Evolutionary conservation across 2,329 filamentous ascomycete species (phyloP).

Genomic region (Colletotrichum theobromicola): DNA sequence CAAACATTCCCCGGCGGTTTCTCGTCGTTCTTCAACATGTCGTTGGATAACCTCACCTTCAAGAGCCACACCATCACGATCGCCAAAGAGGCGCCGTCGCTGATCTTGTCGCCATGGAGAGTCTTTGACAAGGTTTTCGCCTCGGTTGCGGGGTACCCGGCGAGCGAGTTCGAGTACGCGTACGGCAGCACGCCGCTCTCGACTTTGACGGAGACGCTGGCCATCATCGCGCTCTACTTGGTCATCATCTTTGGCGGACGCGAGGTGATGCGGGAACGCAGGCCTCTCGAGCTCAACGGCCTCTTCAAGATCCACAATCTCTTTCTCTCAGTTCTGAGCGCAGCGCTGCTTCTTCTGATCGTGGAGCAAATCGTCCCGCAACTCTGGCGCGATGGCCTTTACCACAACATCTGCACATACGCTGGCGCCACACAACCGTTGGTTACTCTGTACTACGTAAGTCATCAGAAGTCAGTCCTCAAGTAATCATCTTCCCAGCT

Average conservation of each 20-base stretch:
- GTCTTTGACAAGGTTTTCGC: conserved; percentile 81
- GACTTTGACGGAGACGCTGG: conserved; percentile 73
- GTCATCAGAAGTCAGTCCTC: conserved; percentile 30
- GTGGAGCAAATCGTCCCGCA: conserved; percentile 82
- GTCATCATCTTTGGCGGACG: conserved; percentile 83
- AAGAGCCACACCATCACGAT: conserved; percentile 63
- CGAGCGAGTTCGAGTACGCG: conserved; percentile 78
- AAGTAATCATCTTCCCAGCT: neutral
- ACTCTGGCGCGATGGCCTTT: conserved; percentile 74
- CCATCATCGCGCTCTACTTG: conserved; percentile 80
- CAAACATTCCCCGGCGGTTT: neutral
- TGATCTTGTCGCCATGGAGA: conserved; percentile 68
- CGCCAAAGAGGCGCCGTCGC: conserved; percentile 39
- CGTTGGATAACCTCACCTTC: conserved; percentile 6
- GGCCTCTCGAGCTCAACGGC: conserved; percentile 76
- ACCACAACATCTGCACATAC: conserved; percentile 77
- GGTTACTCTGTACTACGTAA: conserved; percentile 86
- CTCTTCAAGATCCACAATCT: conserved; percentile 92
- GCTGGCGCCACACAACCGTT: conserved; percentile 83
- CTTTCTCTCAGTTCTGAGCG: conserved; percentile 79
- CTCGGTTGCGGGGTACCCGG: conserved; percentile 72
- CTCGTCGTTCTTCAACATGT: neutral
- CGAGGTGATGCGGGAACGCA: conserved; percentile 79
- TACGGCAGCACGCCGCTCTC: conserved; percentile 80
- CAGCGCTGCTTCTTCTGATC: conserved; percentile 74